phyloP scores from a whole-genome alignment of 805 yeast species.

The Saccharomycopsis lassenensis region DNA sequence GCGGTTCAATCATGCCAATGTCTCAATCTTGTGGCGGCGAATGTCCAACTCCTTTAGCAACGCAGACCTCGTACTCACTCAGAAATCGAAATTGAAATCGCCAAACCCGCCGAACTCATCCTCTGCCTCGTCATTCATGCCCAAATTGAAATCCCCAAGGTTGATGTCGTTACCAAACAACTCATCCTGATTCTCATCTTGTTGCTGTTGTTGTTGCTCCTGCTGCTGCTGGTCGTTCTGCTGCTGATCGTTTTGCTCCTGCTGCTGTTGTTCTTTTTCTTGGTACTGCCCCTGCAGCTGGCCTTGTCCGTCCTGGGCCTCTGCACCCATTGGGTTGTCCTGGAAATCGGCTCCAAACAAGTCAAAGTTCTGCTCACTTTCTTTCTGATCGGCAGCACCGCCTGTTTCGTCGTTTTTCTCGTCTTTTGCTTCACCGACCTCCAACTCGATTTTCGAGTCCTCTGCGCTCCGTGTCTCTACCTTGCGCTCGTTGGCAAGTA shows the following conservation, averaged over 20 bases:
- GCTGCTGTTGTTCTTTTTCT: neutral
- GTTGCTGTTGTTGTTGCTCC: too few relatives aligned
- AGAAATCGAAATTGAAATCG: slow-evolving; percentile 16
- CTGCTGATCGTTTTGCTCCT: neutral
- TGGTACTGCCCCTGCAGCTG: slow-evolving; percentile 1
- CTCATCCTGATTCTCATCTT: slow-evolving; percentile 5
- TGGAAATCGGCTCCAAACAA: neutral
- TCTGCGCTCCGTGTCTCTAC: neutral
- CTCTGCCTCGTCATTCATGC: slow-evolving; percentile 1
- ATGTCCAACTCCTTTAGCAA: too few relatives aligned
- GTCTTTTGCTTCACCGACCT: neutral
- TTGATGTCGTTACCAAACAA: slow-evolving; percentile 10
- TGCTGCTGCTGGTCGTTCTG: neutral
- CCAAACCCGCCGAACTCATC: slow-evolving; percentile 8
- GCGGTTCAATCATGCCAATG: too few relatives aligned
- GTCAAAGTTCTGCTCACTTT: neutral
- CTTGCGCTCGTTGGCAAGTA: neutral
- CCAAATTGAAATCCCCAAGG: slow-evolving; percentile 15
- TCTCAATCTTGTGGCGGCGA: too few relatives aligned
- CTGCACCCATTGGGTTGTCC: neutral
- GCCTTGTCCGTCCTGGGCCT: neutral
- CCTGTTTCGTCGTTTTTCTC: neutral
- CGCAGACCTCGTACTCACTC: too few relatives aligned
- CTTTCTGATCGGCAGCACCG: neutral
- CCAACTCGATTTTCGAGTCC: neutral